phyloP scores from a whole-genome alignment of 352 stramenopile genomes.

The Halophytophthora batemanensis region DNA sequence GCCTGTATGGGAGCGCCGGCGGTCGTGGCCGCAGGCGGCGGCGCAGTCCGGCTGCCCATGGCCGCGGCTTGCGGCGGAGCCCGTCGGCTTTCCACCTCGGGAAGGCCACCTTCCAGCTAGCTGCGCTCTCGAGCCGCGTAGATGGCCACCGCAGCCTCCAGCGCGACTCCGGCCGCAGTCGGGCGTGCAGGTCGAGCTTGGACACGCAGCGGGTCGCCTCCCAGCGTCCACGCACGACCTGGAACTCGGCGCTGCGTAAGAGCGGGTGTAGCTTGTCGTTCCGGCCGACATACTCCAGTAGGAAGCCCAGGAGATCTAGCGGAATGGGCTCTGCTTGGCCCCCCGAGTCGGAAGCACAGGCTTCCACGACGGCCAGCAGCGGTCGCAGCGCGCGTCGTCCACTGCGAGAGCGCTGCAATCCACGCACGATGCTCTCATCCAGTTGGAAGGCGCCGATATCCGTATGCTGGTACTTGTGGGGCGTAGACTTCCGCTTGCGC shows the following conservation, averaged over 20 bases:
- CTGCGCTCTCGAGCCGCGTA: no score
- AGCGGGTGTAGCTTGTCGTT: conserved; percentile 10
- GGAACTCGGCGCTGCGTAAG: conserved; percentile 13
- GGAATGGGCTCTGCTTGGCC: conserved; percentile 6
- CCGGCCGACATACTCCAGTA: conserved; percentile 16
- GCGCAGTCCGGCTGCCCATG: no score
- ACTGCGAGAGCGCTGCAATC: conserved; percentile 11
- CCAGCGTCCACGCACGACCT: no score
- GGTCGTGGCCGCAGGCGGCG: no score
- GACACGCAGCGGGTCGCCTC: no score
- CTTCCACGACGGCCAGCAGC: conserved; percentile 17
- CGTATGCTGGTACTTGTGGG: not conserved
- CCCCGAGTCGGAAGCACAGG: conserved; percentile 8
- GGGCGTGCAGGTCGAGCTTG: no score
- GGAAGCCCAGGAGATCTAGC: conserved; percentile 13
- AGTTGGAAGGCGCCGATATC: conserved; percentile 10
- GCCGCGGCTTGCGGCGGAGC: no score
- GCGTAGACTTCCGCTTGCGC: conserved; percentile 1
- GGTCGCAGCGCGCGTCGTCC: conserved; percentile 12
- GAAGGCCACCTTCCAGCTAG: no score
- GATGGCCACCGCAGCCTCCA: no score
- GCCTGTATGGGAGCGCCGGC: no score
- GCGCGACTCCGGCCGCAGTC: no score
- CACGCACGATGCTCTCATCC: conserved; percentile 14
- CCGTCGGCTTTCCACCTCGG: no score